Evolutionary conservation across 192 early-diverging fungal species (phyloP), one percentile per base, ranked within the genome.

Genomic region (Entomortierella chlamydospora): DNA sequence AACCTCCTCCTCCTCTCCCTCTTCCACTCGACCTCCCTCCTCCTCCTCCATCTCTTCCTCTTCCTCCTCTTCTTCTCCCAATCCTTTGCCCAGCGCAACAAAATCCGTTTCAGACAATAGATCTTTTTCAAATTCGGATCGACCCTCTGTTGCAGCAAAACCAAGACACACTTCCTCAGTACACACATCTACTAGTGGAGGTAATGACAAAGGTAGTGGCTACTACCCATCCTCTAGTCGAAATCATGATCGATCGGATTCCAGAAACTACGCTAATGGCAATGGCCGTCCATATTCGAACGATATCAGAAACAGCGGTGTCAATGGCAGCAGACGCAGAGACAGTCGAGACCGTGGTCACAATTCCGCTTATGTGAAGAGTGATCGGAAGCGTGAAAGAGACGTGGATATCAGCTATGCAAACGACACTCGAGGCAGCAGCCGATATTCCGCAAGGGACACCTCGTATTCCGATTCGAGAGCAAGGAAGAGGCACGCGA

Each of bases 251-350:
- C 57, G 59, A 66, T 18, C 30, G 4, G 49, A 65, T 73, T 73
- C 63, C 63, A 73, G 49, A 66, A 66, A 63, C 39, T 45, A 55
- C 55, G 29, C 34, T 12, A 37, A 59, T 51, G 49, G 41, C 8
- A 34, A 73, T 43, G 70, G 34, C 70, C 71, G 63, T 59, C 63
- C 63, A 66, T 60, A 65, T 56, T 61, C 58, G 23, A 61, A 55
- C 59, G 51, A 42, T 31, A 41, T n/a, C 34, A 60, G 39, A 18
- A 69, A 41, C 23, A 59, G 33, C 57, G 59, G 42, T 13, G 55
- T 29, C 12, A 30, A 31, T 25, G 31, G 22, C 25, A 50, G 22
- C 29, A 58, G 41, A 0, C 37, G 65, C 8, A 10, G 54, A 18
- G 57, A 58, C 28, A 59, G 42, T n/a, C 45, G 53, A 26, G 58